Percentiles rank a stretch among this genome's conserved stretches.
These are phyloP conservation scores for Phaseolus coccineus DNA, from an alignment of 331 rosid genomes.

Conservation along the genomic window DNA sequence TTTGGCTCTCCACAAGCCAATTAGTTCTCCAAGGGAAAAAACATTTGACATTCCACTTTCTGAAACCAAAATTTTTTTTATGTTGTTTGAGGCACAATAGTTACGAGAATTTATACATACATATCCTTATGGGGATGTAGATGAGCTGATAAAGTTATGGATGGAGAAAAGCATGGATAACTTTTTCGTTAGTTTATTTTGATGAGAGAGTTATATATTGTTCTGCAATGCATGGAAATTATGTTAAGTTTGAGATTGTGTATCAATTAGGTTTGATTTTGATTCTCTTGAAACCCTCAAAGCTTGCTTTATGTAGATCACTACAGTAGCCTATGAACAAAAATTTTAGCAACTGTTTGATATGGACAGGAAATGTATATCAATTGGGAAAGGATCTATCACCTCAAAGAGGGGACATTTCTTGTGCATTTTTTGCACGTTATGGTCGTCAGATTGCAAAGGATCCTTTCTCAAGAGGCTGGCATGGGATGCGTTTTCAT, in stretches of 20 bases:
- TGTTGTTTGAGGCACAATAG: not conserved
- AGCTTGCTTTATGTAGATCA: slow-evolving; percentile 2
- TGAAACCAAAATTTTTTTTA: not conserved
- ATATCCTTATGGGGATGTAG: not conserved
- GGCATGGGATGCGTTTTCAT: slow-evolving; percentile 35
- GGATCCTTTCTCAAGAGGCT: slow-evolving; percentile 47
- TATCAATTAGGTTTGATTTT: not conserved
- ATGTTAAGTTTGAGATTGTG: not conserved
- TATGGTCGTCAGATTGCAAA: slow-evolving; percentile 25
- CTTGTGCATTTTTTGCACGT: slow-evolving; percentile 32
- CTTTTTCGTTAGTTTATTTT: not conserved
- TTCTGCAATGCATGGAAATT: not conserved
- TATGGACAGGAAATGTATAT: slow-evolving; percentile 63
- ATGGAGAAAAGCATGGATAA: not conserved
- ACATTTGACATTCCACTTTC: not conserved
- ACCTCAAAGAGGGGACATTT: slow-evolving; percentile 49
- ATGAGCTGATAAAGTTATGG: not conserved
- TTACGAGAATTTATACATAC: not conserved
- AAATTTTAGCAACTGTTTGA: slow-evolving; percentile 29
- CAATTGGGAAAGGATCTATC: slow-evolving; percentile 52
- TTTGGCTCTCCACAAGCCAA: not conserved
- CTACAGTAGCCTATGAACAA: not conserved
- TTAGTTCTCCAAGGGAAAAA: not conserved
- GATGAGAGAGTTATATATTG: not conserved
- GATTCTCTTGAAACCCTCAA: not conserved